A percentile compares a stretch with the other conserved stretches of the same genome.
phyloP scores from a whole-genome alignment of 2,329 filamentous ascomycete species.

The Ascocoryne sarcoides region DNA sequence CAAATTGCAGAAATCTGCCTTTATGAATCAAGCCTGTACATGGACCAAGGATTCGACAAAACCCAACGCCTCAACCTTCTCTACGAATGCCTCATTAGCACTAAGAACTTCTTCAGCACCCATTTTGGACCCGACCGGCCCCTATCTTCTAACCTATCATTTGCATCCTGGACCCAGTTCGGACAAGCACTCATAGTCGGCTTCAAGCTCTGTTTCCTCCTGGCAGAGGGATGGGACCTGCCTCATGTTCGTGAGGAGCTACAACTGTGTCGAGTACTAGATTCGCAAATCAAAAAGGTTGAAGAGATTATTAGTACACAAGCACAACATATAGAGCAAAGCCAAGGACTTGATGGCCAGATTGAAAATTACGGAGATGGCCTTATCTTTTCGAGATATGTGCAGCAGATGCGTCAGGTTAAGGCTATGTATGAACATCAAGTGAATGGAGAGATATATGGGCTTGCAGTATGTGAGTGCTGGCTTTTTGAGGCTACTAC shows the following conservation, averaged over 20 bases:
- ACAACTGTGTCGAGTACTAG: background rate
- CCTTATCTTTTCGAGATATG: too few relatives aligned
- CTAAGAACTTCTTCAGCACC: background rate
- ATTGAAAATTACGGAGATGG: too few relatives aligned
- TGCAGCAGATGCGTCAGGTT: too few relatives aligned
- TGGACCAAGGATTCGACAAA: background rate
- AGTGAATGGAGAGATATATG: too few relatives aligned
- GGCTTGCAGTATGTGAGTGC: too few relatives aligned
- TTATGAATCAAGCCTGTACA: too few relatives aligned
- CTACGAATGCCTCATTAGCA: background rate
- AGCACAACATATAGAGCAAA: too few relatives aligned
- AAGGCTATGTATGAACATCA: too few relatives aligned
- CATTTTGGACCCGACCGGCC: background rate
- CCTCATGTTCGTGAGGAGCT: background rate
- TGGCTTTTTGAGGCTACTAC: too few relatives aligned
- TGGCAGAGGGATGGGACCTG: background rate
- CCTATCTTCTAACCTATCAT: background rate
- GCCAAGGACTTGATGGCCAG: too few relatives aligned
- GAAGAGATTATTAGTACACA: background rate
- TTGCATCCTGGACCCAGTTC: background rate
- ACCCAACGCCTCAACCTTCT: background rate
- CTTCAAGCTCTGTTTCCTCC: background rate
- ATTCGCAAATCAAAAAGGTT: background rate
- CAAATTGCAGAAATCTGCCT: background rate
- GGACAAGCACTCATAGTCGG: background rate